These are phyloP conservation scores for Chaetomium fimeti DNA, from an alignment of 495 filamentous ascomycete species.

Conservation along the genomic window DNA sequence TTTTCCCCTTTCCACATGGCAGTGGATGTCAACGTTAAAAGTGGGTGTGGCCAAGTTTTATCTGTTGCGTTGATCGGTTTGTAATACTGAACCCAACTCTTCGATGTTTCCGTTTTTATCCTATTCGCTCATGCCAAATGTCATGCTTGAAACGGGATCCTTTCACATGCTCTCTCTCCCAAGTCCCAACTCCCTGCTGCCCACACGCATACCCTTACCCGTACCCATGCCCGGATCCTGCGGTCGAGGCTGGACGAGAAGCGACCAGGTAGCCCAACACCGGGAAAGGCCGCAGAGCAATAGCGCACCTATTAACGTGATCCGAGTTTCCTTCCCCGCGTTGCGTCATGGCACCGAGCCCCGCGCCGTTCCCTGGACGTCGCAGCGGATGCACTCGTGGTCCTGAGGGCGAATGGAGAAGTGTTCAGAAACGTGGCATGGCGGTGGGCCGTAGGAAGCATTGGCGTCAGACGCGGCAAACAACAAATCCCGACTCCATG, in stretches of 20 bases:
- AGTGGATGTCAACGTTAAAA: neutral
- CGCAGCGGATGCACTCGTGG: neutral
- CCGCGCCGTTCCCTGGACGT: neutral
- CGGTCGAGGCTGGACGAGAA: neutral
- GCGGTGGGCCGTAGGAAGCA: neutral
- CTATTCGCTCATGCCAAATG: neutral
- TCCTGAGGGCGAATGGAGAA: neutral
- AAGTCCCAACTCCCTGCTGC: neutral
- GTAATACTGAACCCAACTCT: neutral
- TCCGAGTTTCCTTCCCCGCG: neutral
- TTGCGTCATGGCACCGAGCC: neutral
- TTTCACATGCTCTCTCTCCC: neutral
- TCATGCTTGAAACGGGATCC: neutral
- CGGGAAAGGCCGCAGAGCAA: neutral
- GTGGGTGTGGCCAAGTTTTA: neutral
- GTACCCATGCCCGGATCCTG: neutral
- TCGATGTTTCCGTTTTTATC: neutral
- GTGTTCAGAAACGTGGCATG: neutral
- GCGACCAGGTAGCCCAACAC: no score
- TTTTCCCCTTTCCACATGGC: neutral
- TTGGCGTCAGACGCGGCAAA: neutral
- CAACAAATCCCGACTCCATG: neutral
- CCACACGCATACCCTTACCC: neutral
- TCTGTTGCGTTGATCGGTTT: neutral
- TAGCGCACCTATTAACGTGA: neutral